Percentiles rank a stretch among this genome's conserved stretches.
phyloP scores from a whole-genome alignment of 1,284 basidiomycete species.

The Hortiboletus rubellus region DNA sequence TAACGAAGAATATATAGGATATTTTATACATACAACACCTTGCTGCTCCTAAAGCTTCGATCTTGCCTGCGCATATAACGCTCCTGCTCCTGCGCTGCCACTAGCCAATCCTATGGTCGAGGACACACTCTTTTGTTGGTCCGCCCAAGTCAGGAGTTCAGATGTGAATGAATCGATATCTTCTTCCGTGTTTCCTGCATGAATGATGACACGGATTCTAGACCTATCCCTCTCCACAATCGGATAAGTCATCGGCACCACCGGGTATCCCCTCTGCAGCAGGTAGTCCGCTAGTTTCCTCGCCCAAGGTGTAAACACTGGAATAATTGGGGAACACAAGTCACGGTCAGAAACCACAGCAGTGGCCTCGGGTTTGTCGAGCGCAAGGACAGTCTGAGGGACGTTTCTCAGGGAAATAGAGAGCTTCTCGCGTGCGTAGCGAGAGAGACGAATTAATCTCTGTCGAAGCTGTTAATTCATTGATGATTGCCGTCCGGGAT shows the following conservation, averaged over 20 bases:
- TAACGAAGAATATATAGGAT: too few species aligned
- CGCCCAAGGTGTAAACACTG: too few species aligned
- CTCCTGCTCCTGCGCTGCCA: not conserved
- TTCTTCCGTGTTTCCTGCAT: conserved; percentile 15
- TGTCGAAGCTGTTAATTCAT: conserved; percentile 13
- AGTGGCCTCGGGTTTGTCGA: not conserved
- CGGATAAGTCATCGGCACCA: conserved; percentile 9
- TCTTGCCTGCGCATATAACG: not conserved
- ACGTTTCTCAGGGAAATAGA: conserved; percentile 1
- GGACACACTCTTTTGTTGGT: not conserved
- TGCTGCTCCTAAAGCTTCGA: conserved; percentile 1
- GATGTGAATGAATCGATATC: conserved; percentile 12
- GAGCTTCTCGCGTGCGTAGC: conserved; percentile 11
- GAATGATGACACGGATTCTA: conserved; percentile 16
- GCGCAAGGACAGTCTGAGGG: conserved; percentile 8
- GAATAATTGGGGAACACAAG: too few species aligned
- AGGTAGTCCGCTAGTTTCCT: too few species aligned
- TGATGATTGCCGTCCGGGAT: not conserved
- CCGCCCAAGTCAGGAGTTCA: conserved; percentile 12
- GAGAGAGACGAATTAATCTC: not conserved
- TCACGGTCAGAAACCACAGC: too few species aligned
- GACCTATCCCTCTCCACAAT: conserved; percentile 4
- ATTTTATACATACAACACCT: too few species aligned
- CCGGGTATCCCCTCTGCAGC: too few species aligned
- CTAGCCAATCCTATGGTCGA: not conserved